These are phyloP conservation scores for Knoxdaviesia proteae DNA, from an alignment of 2,329 filamentous ascomycete genomes.

Conservation along the genomic window DNA sequence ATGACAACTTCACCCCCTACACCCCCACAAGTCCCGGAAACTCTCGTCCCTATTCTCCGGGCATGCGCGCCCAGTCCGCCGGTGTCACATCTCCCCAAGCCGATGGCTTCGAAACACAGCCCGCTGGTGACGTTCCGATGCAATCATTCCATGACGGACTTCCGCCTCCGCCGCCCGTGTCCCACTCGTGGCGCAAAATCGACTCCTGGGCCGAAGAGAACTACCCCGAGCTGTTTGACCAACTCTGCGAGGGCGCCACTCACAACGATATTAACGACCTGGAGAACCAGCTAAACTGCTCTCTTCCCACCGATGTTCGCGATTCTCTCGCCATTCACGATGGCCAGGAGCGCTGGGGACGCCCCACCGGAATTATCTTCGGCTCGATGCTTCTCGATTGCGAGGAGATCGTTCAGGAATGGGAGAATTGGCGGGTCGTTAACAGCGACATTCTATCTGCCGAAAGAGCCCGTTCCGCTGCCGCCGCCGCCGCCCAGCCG, in stretches of 20 bases:
- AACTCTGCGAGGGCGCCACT: conserved; percentile 80
- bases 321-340: conserved; percentile 84
- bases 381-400: conserved; percentile 91
- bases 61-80: conserved; percentile 60
- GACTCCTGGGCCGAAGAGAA: conserved; percentile 87
- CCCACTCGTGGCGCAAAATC: conserved; percentile 85
- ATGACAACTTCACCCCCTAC: conserved; percentile 12
- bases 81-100: conserved; percentile 41
- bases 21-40: conserved; percentile 33
- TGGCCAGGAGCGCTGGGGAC: conserved; percentile 86
- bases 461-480: conserved; percentile 21
- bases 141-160: conserved; percentile 85
- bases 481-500: conserved; percentile 1
- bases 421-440: conserved; percentile 87
- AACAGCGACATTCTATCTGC: conserved; percentile 60
- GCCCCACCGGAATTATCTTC: conserved; percentile 82
- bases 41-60: conserved; percentile 67
- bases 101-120: conserved; percentile 48
- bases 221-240: conserved; percentile 85
- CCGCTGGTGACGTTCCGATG: conserved; percentile 77
- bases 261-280: conserved; percentile 91
- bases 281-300: conserved; percentile 88
- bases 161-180: conserved; percentile 70
- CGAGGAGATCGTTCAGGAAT: conserved; percentile 94
- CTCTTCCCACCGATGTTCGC: conserved; percentile 77